Percentiles rank a stretch among this genome's conserved stretches.
phyloP scores from a whole-genome alignment of 1,139 yeast species.

The Blastobotrys raffinosifermentans region DNA sequence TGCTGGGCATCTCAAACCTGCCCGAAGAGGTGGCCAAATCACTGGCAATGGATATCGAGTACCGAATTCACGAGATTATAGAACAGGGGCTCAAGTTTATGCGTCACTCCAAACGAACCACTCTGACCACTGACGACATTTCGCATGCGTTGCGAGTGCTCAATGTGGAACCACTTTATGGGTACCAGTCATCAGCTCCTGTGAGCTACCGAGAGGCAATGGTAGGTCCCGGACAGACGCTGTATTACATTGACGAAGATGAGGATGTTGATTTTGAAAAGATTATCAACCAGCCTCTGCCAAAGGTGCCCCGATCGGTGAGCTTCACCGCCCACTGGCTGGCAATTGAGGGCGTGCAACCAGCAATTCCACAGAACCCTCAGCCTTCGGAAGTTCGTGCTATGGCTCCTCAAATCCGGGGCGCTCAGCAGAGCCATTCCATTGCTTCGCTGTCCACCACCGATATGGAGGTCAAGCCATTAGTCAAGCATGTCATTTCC shows the following conservation, averaged over 20 bases:
- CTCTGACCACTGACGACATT: slow-evolving; percentile 75
- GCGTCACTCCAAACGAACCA: slow-evolving; percentile 86
- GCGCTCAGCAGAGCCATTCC: slow-evolving; percentile 33
- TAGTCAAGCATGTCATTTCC: slow-evolving; percentile 94
- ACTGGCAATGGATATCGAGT: slow-evolving; percentile 97
- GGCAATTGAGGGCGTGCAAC: slow-evolving; percentile 98
- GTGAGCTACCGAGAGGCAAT: slow-evolving; percentile 72
- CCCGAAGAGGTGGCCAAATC: slow-evolving; percentile 93
- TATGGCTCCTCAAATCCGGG: slow-evolving; percentile 40
- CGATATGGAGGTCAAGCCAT: slow-evolving; percentile 76
- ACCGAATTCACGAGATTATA: slow-evolving; percentile 87
- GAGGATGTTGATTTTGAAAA: slow-evolving; percentile 92
- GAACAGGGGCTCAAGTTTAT: slow-evolving; percentile 95
- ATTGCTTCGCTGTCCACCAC: slow-evolving; percentile 40
- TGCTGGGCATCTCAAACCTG: slow-evolving; percentile 68
- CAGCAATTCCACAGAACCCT: slow-evolving; percentile 96
- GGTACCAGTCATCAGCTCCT: slow-evolving; percentile 45
- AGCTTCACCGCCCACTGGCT: slow-evolving; percentile 98
- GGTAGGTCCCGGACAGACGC: slow-evolving; percentile 89
- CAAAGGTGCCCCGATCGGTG: slow-evolving; percentile 88
- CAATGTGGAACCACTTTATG: slow-evolving; percentile 65
- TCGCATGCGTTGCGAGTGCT: slow-evolving; percentile 75
- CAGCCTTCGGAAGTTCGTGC: slow-evolving; percentile 47
- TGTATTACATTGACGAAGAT: slow-evolving; percentile 85
- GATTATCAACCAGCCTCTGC: slow-evolving; percentile 87